Conservation (phyloP, 345 rosid genomes). For the Fremontodendron californicum region DNA sequence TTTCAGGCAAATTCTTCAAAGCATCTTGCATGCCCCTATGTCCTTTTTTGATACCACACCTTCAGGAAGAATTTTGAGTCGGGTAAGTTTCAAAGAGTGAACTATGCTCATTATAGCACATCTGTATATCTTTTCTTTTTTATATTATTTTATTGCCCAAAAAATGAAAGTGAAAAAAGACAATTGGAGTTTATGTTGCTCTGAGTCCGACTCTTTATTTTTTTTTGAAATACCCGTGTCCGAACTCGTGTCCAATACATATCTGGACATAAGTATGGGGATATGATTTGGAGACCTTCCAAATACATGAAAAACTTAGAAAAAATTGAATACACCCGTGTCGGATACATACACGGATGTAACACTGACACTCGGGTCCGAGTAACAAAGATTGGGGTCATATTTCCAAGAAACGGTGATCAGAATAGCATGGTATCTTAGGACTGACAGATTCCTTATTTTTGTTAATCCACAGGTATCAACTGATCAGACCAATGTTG, state of each 20-base stretch:
- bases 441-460: constrained; percentile 6
- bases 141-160: too few species aligned
- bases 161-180: too few species aligned
- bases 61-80: constrained; percentile 87
- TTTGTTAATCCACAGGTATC: constrained; percentile 58
- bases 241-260: too few species aligned
- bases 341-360: too few species aligned
- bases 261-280: too few species aligned
- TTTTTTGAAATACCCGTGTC: too few species aligned
- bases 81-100: constrained; percentile 43
- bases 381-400: too few species aligned
- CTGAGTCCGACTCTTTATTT: too few species aligned
- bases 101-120: neutral
- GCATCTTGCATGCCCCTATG: constrained; percentile 96
- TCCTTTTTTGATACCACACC: constrained; percentile 96
- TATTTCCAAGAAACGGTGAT: neutral
- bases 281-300: too few species aligned
- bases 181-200: neutral
- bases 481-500: constrained; percentile 76
- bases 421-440: constrained; percentile 2
- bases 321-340: too few species aligned
- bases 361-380: too few species aligned
- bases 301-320: too few species aligned
- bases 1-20: constrained; percentile 65
- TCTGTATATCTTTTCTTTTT: neutral